phyloP scores from a whole-genome alignment of 148 eudicot species.

The Arbutus unedo region DNA sequence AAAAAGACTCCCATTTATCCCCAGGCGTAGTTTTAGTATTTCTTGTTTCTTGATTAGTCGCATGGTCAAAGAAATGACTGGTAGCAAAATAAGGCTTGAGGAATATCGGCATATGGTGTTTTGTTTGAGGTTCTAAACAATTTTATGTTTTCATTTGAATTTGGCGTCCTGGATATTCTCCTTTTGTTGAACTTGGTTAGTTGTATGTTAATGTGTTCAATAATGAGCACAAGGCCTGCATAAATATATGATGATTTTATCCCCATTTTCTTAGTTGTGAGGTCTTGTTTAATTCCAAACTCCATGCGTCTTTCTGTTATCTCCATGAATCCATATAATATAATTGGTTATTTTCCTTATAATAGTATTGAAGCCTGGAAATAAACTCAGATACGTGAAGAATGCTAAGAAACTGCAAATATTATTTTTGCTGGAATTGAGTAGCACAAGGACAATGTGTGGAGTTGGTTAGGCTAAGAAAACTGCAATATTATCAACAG shows the following conservation, averaged over 20 bases:
- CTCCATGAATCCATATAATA: background rate
- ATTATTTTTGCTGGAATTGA: too few species aligned
- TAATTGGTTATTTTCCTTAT: too few species aligned
- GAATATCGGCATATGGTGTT: background rate
- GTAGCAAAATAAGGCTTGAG: constrained; percentile 1
- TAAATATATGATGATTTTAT: too few species aligned
- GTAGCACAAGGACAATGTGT: too few species aligned
- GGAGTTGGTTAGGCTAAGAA: too few species aligned
- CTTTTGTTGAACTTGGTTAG: background rate
- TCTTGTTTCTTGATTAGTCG: background rate
- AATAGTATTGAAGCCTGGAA: too few species aligned
- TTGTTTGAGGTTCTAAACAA: background rate
- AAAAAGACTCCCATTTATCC: background rate
- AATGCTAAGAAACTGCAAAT: too few species aligned
- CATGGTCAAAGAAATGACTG: background rate
- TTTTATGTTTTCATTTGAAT: background rate
- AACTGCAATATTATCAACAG: too few species aligned
- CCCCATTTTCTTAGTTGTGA: background rate
- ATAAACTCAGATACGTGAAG: too few species aligned
- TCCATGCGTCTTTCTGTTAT: background rate
- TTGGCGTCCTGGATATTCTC: background rate
- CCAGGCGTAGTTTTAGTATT: background rate
- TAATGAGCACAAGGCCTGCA: background rate
- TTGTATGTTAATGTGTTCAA: background rate
- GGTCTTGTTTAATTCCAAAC: background rate